Conservation (phyloP, 176 grass and related monocot species). For the Poa pratensis region DNA sequence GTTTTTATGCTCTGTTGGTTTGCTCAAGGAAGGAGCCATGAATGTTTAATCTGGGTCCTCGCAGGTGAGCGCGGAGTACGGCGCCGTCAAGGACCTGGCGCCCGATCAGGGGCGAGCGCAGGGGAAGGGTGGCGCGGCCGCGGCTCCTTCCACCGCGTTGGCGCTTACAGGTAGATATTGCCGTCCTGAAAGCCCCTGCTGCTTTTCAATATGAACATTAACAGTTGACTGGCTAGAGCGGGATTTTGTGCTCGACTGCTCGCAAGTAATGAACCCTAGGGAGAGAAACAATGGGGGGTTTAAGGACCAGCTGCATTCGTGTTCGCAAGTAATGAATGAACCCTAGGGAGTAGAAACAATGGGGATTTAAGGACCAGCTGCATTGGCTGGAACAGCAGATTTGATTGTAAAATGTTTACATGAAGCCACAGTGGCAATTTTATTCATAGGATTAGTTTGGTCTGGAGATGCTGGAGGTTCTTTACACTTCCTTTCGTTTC, state of each 20-base stretch:
- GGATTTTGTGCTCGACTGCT: not conserved
- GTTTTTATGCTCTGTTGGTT: not conserved
- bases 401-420: not conserved
- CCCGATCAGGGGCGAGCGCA: slow-evolving; percentile 52
- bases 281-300: not conserved
- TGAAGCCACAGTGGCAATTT: not conserved
- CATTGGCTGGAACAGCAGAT: not conserved
- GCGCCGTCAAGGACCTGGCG: slow-evolving; percentile 60
- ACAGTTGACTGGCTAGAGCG: not conserved
- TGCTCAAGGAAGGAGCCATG: not conserved
- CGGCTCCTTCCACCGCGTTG: slow-evolving; percentile 39
- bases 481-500: not conserved
- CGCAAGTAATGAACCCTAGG: not conserved
- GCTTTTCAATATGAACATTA: not conserved
- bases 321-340: too few species aligned
- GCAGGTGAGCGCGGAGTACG: slow-evolving; percentile 76
- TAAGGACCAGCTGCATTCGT: too few species aligned
- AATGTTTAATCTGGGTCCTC: slow-evolving; percentile 19
- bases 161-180: slow-evolving; percentile 60
- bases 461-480: not conserved
- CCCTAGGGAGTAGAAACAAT: not conserved
- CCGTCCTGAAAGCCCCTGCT: not conserved
- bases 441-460: not conserved
- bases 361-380: not conserved
- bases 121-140: slow-evolving; percentile 43